Conservation (phyloP, 768 basidiomycete species). For the Suillus sp. region DNA sequence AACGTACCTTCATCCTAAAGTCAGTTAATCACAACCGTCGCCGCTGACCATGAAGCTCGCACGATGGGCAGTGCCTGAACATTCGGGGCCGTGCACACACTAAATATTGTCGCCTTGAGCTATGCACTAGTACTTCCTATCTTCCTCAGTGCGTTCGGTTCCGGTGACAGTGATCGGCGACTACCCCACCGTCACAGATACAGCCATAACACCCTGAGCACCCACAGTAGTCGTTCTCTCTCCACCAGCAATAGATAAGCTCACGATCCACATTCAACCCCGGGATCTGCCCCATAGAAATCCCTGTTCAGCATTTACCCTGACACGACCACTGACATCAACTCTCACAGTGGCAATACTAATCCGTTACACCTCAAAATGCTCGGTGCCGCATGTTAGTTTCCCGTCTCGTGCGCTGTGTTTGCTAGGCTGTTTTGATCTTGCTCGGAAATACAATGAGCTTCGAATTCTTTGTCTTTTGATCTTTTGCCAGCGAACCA, state of each 20-base stretch:
- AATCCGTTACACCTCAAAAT: background rate
- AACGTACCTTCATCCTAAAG: background rate
- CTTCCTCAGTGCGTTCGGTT: background rate
- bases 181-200: background rate
- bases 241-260: slow-evolving; percentile 1
- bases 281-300: background rate
- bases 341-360: slow-evolving; percentile 7
- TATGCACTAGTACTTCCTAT: background rate
- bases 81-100: background rate
- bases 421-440: slow-evolving; percentile 8
- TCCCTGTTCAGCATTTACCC: slow-evolving; percentile 3
- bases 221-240: background rate
- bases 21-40: background rate
- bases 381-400: background rate
- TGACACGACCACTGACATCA: slow-evolving; percentile 2
- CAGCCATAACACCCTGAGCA: background rate
- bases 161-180: slow-evolving; percentile 1
- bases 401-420: background rate
- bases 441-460: slow-evolving; percentile 1
- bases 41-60: background rate
- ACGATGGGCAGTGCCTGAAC: background rate
- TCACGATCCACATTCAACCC: background rate
- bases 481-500: background rate
- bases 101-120: background rate
- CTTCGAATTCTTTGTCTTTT: background rate